Base-by-base conservation (phyloP, 768 basidiomycete species). In the Boletus subcaerulescens region DNA sequence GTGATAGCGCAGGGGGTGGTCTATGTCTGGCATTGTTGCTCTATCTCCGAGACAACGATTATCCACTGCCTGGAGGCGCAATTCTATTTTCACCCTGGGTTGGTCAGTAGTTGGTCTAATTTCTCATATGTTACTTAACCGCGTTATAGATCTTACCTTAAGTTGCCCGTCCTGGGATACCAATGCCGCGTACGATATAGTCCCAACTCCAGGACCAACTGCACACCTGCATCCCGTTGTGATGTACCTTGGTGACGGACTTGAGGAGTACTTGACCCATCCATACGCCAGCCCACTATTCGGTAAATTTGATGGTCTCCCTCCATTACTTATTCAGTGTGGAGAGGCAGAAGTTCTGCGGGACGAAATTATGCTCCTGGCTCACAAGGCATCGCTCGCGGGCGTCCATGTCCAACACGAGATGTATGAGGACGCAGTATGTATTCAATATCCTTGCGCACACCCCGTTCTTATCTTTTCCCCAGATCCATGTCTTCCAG, bases 161-260 rank as follows among this genome's bases (percentile, higher is more conserved):
- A 95, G 93, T 60, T 98, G 94, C 69, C 91, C 94, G 52, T 96
- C 93, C n/a, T 98, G 96, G 93, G 93, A 96, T 31, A 90, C 89
- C 52, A 98, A 98, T 69, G 85, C 88, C 26, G 73, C 79, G n/a
- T 94, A 78, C 69, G 93, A 94, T 68, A 85, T 95, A 43, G 83
- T 94, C 2, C 87, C 90, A 3, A 77, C 78, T 45, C 91, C 91
- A 5, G 73, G 78, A 18, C 74, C 76, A 1, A 86, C 86, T 54
- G 91, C 93, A 65, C 93, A 95, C 68, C 79, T 98, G 65, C 91
- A 98, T 67, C 96, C 96, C 1, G 87, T 99, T 49, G 83, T 84
- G n/a, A 87, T 95, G 63, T 97, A 98, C 65, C 85, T 98, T 13
- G 96, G 95, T 15, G 87, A 85, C 59, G 75, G 82, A 38, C 80